Base-by-base conservation (phyloP, 2,329 filamentous ascomycete genomes). In the Hymenoscyphus albidus region DNA sequence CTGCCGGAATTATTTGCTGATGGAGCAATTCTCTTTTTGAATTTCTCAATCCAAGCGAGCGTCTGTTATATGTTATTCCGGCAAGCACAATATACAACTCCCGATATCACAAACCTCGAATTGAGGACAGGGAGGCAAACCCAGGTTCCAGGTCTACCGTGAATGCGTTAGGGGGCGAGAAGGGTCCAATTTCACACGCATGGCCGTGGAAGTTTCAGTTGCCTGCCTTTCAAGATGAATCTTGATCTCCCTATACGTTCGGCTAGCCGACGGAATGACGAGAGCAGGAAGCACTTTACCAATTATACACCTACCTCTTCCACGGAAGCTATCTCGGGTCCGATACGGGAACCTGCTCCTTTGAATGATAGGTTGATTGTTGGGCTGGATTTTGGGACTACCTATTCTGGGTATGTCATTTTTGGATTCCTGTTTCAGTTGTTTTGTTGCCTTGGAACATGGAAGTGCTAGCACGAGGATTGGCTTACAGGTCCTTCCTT, bases 311-410 rank as follows among this genome's bases (percentile, higher is more conserved):
- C 82, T 56, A 80, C 81, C 32, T 83, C 83, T 42, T 84, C 83
- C 22, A 83, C 85, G 0, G 85, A 88, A 74, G 85, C 85, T 57
- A 86, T 88, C 76, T 83, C 86, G 73, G 85, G 84, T 3, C 85
- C 85, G 14, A 79, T 86, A 32, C 77, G 81, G 70, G 84, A 86
- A 70, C 78, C 81, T 64, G 76, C 80, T 38, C 79, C 82, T 12
- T 74, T 81, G 58, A 82, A 78, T 68, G 89, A 92, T 73, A 82
- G 88, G 62, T 77, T 92, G 69, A 90, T 93, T 70, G 89, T 93
- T 40, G 91, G 90, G 7, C 86, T 93, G 7, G 91, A 93, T 75
- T 93, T 93, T 78, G 91, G 91, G 14, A 93, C 91, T n/a, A 93
- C 90, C 1, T 93, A 91, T 74, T 91, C 88, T 55, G 90, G 89